Percentiles rank a stretch among this genome's conserved stretches.
Evolutionary conservation across 352 stramenopile species (phyloP).

Genomic region (Pythium coloratum): DNA sequence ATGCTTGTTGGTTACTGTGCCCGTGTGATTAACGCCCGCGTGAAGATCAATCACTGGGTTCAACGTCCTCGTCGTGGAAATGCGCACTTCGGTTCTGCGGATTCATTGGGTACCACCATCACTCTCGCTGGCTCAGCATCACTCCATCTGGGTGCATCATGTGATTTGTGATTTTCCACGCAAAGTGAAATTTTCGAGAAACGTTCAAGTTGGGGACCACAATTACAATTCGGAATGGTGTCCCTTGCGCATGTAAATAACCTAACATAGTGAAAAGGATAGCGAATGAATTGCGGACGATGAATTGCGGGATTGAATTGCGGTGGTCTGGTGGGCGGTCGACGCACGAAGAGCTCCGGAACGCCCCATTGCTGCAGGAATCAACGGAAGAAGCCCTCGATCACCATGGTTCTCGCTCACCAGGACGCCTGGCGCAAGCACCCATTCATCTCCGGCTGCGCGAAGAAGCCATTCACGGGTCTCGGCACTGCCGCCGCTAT

Average conservation of each 20-base stretch:
- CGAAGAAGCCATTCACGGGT: conserved; percentile 85
- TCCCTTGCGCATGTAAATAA: too few species aligned
- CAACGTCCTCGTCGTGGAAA: neutral
- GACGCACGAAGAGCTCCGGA: neutral
- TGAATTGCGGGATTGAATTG: conserved; percentile 5
- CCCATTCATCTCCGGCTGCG: conserved; percentile 79
- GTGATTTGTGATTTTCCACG: neutral
- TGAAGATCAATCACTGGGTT: neutral
- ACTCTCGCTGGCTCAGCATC: conserved; percentile 7
- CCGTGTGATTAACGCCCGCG: too few species aligned
- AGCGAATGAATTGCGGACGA: neutral
- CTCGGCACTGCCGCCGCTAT: conserved; percentile 73
- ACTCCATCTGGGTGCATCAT: conserved; percentile 4
- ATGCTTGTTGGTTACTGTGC: neutral
- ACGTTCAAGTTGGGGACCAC: neutral
- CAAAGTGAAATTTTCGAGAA: conserved; percentile 3
- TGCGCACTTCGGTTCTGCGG: neutral
- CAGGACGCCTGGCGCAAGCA: conserved; percentile 89
- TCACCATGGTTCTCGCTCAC: conserved; percentile 79
- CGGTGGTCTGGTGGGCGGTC: conserved; percentile 4
- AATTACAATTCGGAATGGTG: too few species aligned
- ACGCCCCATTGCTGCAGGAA: neutral
- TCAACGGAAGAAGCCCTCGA: neutral
- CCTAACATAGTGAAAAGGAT: too few species aligned
- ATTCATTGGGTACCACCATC: neutral